Evolutionary conservation across 139 green algal genomes (phyloP).

Genomic region (Limnomonas spitsbergensis): DNA sequence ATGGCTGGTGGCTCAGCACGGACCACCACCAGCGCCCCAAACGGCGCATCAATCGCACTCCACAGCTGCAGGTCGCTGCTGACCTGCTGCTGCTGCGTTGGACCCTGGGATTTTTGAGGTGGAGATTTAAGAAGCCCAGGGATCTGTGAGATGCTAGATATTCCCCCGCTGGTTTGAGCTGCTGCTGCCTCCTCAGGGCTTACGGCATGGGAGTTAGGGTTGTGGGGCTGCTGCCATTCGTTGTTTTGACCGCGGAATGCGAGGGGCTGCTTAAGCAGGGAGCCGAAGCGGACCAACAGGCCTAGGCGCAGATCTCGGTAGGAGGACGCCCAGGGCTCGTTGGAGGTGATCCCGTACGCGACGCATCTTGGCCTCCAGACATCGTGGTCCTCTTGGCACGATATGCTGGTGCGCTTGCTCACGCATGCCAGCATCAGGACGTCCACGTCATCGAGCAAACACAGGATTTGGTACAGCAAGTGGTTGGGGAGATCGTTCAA

Average conservation of each 20-base stretch:
- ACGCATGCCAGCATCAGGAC: neutral
- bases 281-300: neutral
- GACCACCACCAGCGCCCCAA: slow-evolving; percentile 8
- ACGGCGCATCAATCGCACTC: neutral
- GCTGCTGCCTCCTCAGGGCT: too few species aligned
- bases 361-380: neutral
- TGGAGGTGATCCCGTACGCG: neutral
- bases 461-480: neutral
- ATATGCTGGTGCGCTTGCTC: neutral
- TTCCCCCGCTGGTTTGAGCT: too few species aligned
- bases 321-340: neutral
- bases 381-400: neutral
- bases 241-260: too few species aligned
- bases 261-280: neutral
- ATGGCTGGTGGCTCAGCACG: neutral
- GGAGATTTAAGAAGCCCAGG: neutral
- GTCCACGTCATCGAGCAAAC: neutral
- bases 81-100: too few species aligned
- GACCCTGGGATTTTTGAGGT: neutral
- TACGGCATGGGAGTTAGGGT: too few species aligned
- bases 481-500: neutral
- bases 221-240: too few species aligned
- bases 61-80: neutral
- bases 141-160: neutral
- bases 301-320: neutral